A percentile compares a stretch with the other conserved stretches of the same genome.
Conservation (phyloP, 371 early-diverging fungal genomes). For the Circinella umbellata region DNA sequence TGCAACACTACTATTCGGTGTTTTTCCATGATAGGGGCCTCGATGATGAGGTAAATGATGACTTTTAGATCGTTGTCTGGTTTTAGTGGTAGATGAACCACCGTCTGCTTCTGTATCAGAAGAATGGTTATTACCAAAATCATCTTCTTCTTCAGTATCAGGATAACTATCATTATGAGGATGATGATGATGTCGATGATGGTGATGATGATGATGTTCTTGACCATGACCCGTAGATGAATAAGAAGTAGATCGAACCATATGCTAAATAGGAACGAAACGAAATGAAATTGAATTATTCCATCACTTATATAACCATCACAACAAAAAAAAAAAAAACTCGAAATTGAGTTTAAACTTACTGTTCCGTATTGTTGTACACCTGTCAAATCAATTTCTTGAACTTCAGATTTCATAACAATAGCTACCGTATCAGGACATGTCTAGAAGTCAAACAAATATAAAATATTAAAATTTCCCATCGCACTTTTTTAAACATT, state of each 20-base stretch:
- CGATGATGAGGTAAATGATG: constrained; percentile 18
- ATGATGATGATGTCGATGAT: constrained; percentile 22
- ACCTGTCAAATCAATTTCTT: constrained; percentile 54
- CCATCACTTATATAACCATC: no score
- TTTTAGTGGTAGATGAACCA: background rate
- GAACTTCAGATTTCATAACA: constrained; percentile 60
- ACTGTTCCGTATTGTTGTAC: constrained; percentile 20
- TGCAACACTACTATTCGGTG: constrained; percentile 14
- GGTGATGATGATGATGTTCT: constrained; percentile 20
- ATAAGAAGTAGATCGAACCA: constrained; percentile 33
- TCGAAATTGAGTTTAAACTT: constrained; percentile 4
- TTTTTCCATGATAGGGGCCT: constrained; percentile 20
- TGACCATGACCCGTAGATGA: constrained; percentile 29
- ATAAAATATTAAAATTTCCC: no score
- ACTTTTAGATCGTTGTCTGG: constrained; percentile 5
- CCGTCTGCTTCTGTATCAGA: constrained; percentile 36
- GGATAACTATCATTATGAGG: constrained; percentile 45
- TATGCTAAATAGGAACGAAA: constrained; percentile 17
- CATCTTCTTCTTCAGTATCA: constrained; percentile 61
- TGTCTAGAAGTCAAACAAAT: constrained; percentile 19
- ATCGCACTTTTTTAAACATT: no score
- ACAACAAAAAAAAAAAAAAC: background rate
- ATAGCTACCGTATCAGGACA: constrained; percentile 48
- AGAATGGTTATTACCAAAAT: constrained; percentile 14
- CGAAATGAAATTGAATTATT: no score